These are phyloP conservation scores for Begonia peltatifolia DNA, from an alignment of 306 rosid species.

Conservation along the genomic window DNA sequence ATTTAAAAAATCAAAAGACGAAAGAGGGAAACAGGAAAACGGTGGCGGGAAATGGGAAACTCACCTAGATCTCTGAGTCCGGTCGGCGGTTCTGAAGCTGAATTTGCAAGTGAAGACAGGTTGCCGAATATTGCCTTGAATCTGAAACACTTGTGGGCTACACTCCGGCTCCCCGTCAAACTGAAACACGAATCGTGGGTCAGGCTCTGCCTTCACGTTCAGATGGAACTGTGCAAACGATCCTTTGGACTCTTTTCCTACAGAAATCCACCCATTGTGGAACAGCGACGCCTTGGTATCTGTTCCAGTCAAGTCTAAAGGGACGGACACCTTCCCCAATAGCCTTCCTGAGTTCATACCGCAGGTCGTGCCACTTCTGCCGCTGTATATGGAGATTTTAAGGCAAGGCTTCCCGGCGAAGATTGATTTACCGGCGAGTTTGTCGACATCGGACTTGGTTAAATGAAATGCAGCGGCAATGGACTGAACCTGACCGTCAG, in stretches of 20 bases:
- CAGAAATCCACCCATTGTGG: constrained; percentile 42
- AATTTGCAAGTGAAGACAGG: constrained; percentile 56
- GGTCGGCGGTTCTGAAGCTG: constrained; percentile 41
- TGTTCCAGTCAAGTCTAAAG: constrained; percentile 37
- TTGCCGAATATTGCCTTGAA: constrained; percentile 48
- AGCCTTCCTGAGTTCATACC: constrained; percentile 41
- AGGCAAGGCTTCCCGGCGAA: constrained; percentile 25
- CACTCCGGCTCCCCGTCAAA: constrained; percentile 61
- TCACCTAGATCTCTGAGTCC: constrained; percentile 40
- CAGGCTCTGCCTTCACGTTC: constrained; percentile 49
- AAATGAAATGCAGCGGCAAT: constrained; percentile 47
- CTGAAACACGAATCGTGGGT: constrained; percentile 47
- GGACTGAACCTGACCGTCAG: constrained; percentile 20
- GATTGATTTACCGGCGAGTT: constrained; percentile 20
- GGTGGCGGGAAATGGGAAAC: background rate
- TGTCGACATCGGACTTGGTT: constrained; percentile 37
- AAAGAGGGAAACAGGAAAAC: background rate
- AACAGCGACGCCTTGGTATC: constrained; percentile 20
- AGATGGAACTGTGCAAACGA: constrained; percentile 40
- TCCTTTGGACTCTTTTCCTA: constrained; percentile 35
- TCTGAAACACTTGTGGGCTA: constrained; percentile 53
- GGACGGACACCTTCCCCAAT: constrained; percentile 28
- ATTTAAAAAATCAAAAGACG: background rate
- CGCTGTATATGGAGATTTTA: constrained; percentile 39
- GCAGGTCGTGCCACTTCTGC: constrained; percentile 40